Conservation (phyloP, 176 grass and related monocot genomes). For the Typha latifolia region DNA sequence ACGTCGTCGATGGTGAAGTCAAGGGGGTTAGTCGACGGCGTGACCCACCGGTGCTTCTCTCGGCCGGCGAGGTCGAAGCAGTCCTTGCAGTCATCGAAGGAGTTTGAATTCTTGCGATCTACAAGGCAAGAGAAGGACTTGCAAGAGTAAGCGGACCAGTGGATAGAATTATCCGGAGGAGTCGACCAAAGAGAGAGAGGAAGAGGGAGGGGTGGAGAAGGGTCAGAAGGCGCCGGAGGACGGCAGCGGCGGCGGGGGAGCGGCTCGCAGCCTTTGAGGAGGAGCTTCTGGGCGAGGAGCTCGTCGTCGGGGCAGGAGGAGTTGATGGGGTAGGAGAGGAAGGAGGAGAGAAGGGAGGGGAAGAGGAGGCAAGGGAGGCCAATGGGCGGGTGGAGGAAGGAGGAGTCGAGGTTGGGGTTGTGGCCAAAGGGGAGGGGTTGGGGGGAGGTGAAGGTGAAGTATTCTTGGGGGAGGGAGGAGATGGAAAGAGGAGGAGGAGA, state of each 20-base stretch:
- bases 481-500: neutral
- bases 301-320: slow-evolving; percentile 43
- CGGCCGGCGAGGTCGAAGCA: slow-evolving; percentile 35
- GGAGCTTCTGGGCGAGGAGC: slow-evolving; percentile 21
- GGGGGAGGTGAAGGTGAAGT: slow-evolving; percentile 28
- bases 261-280: slow-evolving; percentile 31
- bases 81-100: slow-evolving; percentile 44
- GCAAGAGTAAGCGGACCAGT: slow-evolving; percentile 40
- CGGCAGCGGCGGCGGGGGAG: slow-evolving; percentile 31
- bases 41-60: slow-evolving; percentile 30
- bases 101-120: slow-evolving; percentile 20
- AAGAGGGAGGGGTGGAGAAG: slow-evolving; percentile 9
- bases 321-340: slow-evolving; percentile 34
- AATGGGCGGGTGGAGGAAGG: slow-evolving; percentile 18
- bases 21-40: slow-evolving; percentile 16
- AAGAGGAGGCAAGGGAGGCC: slow-evolving; percentile 32
- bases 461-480: slow-evolving; percentile 18
- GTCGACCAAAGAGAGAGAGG: slow-evolving; percentile 20
- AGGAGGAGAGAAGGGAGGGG: slow-evolving; percentile 23
- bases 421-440: slow-evolving; percentile 37
- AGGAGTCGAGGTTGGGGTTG: slow-evolving; percentile 28
- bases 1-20: slow-evolving; percentile 37
- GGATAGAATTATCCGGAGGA: slow-evolving; percentile 22
- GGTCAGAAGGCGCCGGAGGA: slow-evolving; percentile 18
- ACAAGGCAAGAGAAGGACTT: slow-evolving; percentile 34